These are phyloP conservation scores for Tolypocladium paradoxum DNA, from an alignment of 2,329 filamentous ascomycete species.

Conservation along the genomic window DNA sequence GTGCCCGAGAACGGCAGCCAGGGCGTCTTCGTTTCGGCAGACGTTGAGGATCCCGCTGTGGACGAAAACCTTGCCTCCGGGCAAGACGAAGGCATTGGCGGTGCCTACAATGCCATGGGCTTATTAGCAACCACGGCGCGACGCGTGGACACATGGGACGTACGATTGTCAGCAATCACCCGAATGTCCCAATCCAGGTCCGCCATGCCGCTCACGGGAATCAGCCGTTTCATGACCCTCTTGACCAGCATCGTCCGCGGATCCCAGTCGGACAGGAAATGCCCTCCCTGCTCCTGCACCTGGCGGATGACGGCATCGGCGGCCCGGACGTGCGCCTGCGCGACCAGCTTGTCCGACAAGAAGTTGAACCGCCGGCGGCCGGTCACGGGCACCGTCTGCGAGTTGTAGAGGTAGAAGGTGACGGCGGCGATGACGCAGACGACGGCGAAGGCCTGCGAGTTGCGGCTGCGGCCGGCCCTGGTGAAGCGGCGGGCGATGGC, in stretches of 20 bases:
- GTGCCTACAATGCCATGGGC: conserved; percentile 24
- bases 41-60: conserved; percentile 62
- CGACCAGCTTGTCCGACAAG: conserved; percentile 45
- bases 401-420: conserved; percentile 55
- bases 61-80: conserved; percentile 72
- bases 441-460: conserved; percentile 25
- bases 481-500: conserved; percentile 13
- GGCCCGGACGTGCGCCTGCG: conserved; percentile 21
- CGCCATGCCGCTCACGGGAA: conserved; percentile 54
- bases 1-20: conserved; percentile 68
- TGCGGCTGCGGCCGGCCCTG: conserved; percentile 16
- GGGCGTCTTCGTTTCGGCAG: conserved; percentile 53
- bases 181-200: conserved; percentile 57
- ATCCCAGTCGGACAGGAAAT: conserved; percentile 50
- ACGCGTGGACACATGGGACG: conserved; percentile 8
- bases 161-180: conserved; percentile 57
- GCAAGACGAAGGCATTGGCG: conserved; percentile 68
- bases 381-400: conserved; percentile 63
- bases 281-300: conserved; percentile 37
- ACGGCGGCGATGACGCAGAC: conserved; percentile 32
- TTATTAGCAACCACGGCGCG: neutral
- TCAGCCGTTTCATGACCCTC: conserved; percentile 53
- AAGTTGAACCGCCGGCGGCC: conserved; percentile 64
- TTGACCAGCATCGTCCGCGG: conserved; percentile 44
- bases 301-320: conserved; percentile 37